Evolutionary conservation across 2,329 filamentous ascomycete genomes (phyloP).

Genomic region (Fusarium annulatum): DNA sequence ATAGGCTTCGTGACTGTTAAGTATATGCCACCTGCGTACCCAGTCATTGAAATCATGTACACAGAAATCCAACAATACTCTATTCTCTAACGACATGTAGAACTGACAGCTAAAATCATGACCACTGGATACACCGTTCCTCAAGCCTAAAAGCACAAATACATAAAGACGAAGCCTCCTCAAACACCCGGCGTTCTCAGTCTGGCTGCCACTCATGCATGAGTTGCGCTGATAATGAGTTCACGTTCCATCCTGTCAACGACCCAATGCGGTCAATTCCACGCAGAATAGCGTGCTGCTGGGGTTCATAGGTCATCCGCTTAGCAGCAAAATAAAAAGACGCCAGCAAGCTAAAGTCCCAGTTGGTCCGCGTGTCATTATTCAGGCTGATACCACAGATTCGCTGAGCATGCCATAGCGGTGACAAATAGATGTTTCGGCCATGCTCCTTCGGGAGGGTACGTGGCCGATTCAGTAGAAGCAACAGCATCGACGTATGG

Average conservation of each 20-base stretch:
- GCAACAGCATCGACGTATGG: conserved; percentile 64
- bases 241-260: conserved; percentile 57
- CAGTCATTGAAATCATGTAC: not conserved
- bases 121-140: not conserved
- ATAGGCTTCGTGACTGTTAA: not conserved
- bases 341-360: conserved; percentile 61
- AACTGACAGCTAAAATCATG: not conserved
- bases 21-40: not conserved
- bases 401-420: conserved; percentile 60
- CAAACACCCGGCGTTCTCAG: not conserved
- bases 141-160: not conserved
- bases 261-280: conserved; percentile 52
- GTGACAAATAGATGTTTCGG: conserved; percentile 51
- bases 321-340: conserved; percentile 58
- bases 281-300: conserved; percentile 56
- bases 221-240: conserved; percentile 40
- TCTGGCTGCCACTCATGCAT: conserved; percentile 46
- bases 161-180: not conserved
- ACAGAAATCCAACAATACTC: too few relatives aligned
- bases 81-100: not conserved
- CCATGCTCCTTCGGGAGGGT: conserved; percentile 50
- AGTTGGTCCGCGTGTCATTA: conserved; percentile 57
- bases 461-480: conserved; percentile 63
- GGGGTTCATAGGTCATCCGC: conserved; percentile 60
- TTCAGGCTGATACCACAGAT: conserved; percentile 62